Evolutionary conservation across 1,139 yeast genomes (phyloP), one percentile per base, ranked within the genome.

Genomic region (Lodderomyces elongisporus): DNA sequence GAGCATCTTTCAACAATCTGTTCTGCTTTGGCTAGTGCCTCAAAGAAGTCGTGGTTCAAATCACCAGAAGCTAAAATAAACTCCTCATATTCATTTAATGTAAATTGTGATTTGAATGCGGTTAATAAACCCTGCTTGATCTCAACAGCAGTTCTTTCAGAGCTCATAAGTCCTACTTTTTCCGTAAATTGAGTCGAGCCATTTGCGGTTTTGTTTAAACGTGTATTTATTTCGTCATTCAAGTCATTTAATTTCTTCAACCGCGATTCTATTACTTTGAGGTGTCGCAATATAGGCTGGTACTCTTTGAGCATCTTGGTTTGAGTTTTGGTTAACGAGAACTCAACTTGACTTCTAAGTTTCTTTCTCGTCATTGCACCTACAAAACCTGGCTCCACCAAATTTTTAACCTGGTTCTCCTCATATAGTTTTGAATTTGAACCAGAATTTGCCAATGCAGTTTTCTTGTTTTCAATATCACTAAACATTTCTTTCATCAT

Each of bases 71-170:
- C 52, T 28, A 81, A 54, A 8, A 69, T 57, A 48, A 69, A 81
- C 38, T 78, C 82, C 46, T 91, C 96, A 37, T 77, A 73, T 42
- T 81, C 91, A 30, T 73, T 74, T 29, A 91, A 55, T 0, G 89
- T 76, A 52, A 85, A 87, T 38, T 76, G 74, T 4, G 68, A 63
- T 42, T 78, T 76, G 49, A 85, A 81, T 14, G 76, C 74, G 1
- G 60, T 54, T 38, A 85, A 60, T 4, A 85, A 49, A 17, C 64
- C 59, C 49, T 76, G 78, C 46, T 84, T 79, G 34, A 79, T 49
- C 15, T 56, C 52, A 4, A 79, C 45, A 18, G 61, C 43, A 15
- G 61, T 58, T 40, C 72, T 75, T 33, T 71, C 58, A 2, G 54
- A 48, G 25, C 66, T 62, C 26, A 78, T 57, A 12, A 54, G 46